Base-by-base conservation (phyloP, 352 stramenopile species). In the Globisporangium canariense region DNA sequence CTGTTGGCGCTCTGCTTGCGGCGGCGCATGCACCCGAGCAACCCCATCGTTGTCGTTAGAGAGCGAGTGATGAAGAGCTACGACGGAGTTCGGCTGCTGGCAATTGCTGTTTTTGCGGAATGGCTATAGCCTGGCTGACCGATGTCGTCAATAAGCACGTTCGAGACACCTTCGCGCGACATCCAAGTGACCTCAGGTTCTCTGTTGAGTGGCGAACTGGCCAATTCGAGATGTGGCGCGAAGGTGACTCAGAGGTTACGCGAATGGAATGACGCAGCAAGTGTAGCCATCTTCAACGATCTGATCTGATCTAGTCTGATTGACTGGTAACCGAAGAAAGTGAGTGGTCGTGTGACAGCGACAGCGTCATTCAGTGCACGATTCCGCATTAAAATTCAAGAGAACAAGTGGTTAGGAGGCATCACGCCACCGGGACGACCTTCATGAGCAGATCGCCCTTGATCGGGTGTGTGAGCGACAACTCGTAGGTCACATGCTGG, bases 401-500 rank as follows among this genome's bases (percentile, higher is more conserved):
- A 5, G 7, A 36, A 36, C 4, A 8, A 36, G 32, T 36, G 32
- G 2, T 36, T 36, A 36, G 32, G 32, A 36, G 32, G 40, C 2
- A 4, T 46, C 40, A n/a, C 40, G 40, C 60, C 10, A 52, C 54
- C n/a, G 54, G 13, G 22, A 32, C 14, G 18, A 65, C 38, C 7
- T 53, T 58, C 57, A 69, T 66, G 14, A 68, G 50, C 8, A 78
- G 53, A 18, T 61, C 55, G 6, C 66, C 72, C 16, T 75, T 69
- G 30, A 85, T 78, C 54, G 61, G 66, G 43, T 79, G 58, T 3
- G 77, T 78, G 8, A 85, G 32, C 6, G 69, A 67, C 61, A 76
- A 50, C 10, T 60, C 61, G 43, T 79, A 81, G 11, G 67, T 76
- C 1, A 77, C 43, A 45, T 69, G 54, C 30, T 76, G 65, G 10